phyloP scores from a whole-genome alignment of 2,329 filamentous ascomycete species.

The Pseudogymnoascus sp. region DNA sequence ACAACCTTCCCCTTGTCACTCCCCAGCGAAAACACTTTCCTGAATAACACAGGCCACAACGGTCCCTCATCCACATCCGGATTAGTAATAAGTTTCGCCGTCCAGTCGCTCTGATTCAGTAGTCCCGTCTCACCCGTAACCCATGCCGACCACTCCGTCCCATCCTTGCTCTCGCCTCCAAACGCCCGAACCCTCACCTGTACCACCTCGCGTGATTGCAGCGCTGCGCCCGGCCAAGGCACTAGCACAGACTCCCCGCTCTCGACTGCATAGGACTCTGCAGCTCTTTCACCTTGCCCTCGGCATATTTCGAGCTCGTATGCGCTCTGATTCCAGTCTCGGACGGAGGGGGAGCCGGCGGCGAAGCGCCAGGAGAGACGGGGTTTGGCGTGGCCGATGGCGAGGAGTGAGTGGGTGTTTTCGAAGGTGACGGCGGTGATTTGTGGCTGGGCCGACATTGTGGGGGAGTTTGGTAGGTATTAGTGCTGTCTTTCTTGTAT shows the following conservation, averaged over 20 bases:
- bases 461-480: not conserved
- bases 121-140: not conserved
- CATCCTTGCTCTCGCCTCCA: not conserved
- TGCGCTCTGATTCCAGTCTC: not conserved
- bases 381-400: not conserved
- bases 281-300: not conserved
- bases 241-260: conserved; percentile 30
- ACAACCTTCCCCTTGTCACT: not conserved
- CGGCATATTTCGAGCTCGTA: not conserved
- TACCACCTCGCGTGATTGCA: conserved; percentile 19
- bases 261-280: not conserved
- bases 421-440: not conserved
- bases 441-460: not conserved
- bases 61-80: conserved; percentile 15
- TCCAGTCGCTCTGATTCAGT: conserved; percentile 2
- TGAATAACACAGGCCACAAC: conserved; percentile 27
- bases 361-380: not conserved
- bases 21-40: conserved; percentile 23
- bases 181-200: not conserved
- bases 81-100: conserved; percentile 11
- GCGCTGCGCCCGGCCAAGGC: conserved; percentile 34
- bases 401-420: not conserved
- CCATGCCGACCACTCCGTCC: conserved; percentile 3
- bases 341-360: not conserved
- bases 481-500: not conserved